Base-by-base conservation (phyloP, 2,329 filamentous ascomycete genomes). In the Scedosporium apiospermum region DNA sequence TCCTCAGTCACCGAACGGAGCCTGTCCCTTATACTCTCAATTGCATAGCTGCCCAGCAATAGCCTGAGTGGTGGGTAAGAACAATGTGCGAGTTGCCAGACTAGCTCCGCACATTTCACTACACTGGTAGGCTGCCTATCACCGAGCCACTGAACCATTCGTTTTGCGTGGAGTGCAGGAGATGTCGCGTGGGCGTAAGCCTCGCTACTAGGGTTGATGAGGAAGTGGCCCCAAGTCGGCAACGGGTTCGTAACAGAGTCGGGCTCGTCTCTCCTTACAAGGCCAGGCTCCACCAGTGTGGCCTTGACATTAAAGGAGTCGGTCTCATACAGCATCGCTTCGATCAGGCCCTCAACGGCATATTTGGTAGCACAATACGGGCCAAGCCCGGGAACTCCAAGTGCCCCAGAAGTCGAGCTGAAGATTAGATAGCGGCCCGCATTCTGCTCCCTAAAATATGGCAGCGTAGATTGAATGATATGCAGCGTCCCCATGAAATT, bases 301-400 rank as follows among this genome's bases (percentile, higher is more conserved):
- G 91, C 91, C 74, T 96, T 96, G 74, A 98, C 89, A 71, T 95
- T 93, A 76, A 96, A 97, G 0, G 79, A 75, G 67, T 97, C 93
- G 44, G 96, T 88, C 73, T 99, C 95, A 75, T 98, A 98, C 16
- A 97, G 82, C 90, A 99, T 93, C 16, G 91, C 93, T 75, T 99
- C 95, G 68, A 98, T 92, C 62, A 99, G 79, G 0, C 93, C 95
- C 72, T 99, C 95, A 3, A 96, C 91, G 0, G 95, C 95, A 75
- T 97, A 98, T 73, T 98, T 99, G 16, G 92, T 96, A 1, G 95
- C 95, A 74, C 93, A 98, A 71, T 96, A 98, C 0, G 93, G 93
- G 0, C 93, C 93, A 5, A 98, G 76, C 0, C 95, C 95, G 0
- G 95, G 95, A 0, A 98, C 91, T 1, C 93, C 95, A n/a, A 97